Evolutionary conservation across 495 filamentous ascomycete genomes (phyloP), one percentile per base, ranked within the genome.

Genomic region (Penicillium paxilli): DNA sequence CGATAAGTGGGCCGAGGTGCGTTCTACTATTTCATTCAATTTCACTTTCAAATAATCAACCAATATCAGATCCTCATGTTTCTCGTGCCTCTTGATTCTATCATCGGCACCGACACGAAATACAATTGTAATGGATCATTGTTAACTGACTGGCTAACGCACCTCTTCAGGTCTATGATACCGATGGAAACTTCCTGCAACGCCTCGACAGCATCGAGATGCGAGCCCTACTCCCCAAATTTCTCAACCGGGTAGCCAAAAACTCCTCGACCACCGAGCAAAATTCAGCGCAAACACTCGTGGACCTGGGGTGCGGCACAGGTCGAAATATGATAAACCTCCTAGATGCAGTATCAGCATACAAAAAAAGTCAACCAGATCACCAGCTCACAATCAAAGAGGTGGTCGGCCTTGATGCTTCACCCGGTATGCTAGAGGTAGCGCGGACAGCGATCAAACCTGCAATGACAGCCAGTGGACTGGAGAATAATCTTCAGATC

Each of bases 101-200:
- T n/a, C n/a, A n/a, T n/a, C n/a, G n/a, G n/a, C n/a, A n/a, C n/a
- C n/a, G n/a, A n/a, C n/a, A n/a, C n/a, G n/a, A n/a, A n/a, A n/a
- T n/a, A n/a, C n/a, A n/a, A n/a, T 11, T 35, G 26, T n/a, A 3
- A 44, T 17, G 6, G 10, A 44, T n/a, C n/a, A 20, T 11, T 22
- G 3, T 17, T 25, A 35, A 50, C 11, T 25, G n/a, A 17, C 16
- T n/a, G 20, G n/a, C 16, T 40, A 54, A 51, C 19, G 33, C n/a
- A 8, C 21, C 41, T 33, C 26, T 14, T 40, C 45, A 77, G 64
- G 72, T 84, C 54, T 91, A 91, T 68, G 87, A 91, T 62, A 83
- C 77, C 35, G 86, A 91, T 53, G 82, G 82, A 22, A 91, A 90
- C 64, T 87, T 90, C 64, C 75, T 91, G 2, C 88, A 90, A 71